These are phyloP conservation scores for Podila horticola DNA, from an alignment of 192 early-diverging fungal genomes.

Conservation along the genomic window DNA sequence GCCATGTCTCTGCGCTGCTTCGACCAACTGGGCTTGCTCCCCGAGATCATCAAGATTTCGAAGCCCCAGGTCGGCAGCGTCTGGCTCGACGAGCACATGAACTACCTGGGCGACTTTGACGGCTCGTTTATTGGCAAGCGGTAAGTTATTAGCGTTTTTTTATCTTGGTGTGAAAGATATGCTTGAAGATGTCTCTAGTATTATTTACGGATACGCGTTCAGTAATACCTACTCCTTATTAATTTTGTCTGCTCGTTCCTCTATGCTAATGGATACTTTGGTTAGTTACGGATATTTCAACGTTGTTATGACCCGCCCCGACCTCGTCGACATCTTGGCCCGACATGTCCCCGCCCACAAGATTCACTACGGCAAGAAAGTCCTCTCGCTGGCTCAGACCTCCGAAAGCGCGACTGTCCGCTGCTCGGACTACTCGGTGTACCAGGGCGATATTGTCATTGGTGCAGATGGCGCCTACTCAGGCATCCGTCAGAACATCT, in stretches of 20 bases:
- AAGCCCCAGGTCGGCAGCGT: constrained; percentile 24
- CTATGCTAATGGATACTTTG: background rate
- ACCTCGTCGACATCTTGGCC: background rate
- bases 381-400: background rate
- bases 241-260: background rate
- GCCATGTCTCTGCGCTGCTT: constrained; percentile 34
- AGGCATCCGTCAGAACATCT: background rate
- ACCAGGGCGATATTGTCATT: background rate
- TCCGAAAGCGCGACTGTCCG: background rate
- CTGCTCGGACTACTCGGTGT: background rate
- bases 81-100: constrained; percentile 26
- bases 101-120: constrained; percentile 16
- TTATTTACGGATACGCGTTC: background rate
- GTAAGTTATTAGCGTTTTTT: background rate
- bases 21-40: constrained; percentile 23
- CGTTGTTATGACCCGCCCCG: background rate
- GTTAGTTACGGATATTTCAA: background rate
- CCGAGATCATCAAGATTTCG: constrained; percentile 21
- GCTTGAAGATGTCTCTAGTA: no score
- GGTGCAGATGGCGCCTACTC: background rate
- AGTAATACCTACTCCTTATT: no score
- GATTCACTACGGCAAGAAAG: background rate
- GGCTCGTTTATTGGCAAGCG: constrained; percentile 28
- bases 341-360: background rate
- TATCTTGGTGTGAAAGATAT: no score